Conservation (phyloP, 345 rosid species). For the Viola odorata region DNA sequence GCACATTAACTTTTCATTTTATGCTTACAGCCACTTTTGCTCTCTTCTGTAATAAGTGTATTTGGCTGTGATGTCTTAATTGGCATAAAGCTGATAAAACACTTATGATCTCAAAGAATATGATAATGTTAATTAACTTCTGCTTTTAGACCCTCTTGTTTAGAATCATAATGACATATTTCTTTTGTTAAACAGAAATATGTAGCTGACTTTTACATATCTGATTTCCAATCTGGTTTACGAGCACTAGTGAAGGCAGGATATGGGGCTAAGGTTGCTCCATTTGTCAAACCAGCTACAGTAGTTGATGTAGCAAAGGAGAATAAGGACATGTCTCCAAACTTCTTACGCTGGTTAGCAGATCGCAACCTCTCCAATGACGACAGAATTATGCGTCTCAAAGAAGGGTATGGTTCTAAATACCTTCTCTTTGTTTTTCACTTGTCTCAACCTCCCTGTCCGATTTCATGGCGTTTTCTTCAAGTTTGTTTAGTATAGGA, state of each 20-base stretch:
- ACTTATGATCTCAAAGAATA: too few species aligned
- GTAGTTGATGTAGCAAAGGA: constrained; percentile 58
- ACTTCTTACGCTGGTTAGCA: constrained; percentile 70
- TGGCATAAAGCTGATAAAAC: too few species aligned
- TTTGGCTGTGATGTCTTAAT: too few species aligned
- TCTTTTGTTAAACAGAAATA: constrained; percentile 52
- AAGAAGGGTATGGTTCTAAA: constrained; percentile 66
- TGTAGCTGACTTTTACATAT: constrained; percentile 84
- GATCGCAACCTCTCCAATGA: constrained; percentile 68
- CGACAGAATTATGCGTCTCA: constrained; percentile 67
- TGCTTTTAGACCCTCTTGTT: neutral
- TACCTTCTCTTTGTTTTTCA: too few species aligned
- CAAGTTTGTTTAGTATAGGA: neutral
- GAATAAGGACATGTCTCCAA: constrained; percentile 64
- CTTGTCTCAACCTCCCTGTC: too few species aligned
- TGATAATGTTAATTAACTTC: too few species aligned
- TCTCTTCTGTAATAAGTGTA: too few species aligned
- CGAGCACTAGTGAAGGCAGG: constrained; percentile 93
- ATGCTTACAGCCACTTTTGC: too few species aligned
- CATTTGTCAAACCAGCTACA: constrained; percentile 62
- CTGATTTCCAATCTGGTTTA: constrained; percentile 88
- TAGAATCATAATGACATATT: neutral
- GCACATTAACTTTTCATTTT: too few species aligned
- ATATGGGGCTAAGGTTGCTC: constrained; percentile 81
- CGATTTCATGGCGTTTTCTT: too few species aligned